Conservation (phyloP, 1,284 basidiomycete genomes). For the Peniophora sp. region DNA sequence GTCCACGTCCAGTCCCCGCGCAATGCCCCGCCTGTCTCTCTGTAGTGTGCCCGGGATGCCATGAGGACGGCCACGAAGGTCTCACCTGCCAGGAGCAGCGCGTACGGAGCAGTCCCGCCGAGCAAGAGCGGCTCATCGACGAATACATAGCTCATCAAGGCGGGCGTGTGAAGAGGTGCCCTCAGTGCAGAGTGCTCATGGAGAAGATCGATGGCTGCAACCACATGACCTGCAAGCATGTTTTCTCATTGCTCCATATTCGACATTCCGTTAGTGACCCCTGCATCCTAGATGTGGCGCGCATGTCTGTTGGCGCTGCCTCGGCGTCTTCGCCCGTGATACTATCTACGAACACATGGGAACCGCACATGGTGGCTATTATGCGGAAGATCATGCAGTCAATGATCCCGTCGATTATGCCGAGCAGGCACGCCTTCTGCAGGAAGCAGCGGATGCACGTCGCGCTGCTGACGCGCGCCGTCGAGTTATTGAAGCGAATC, state of each 20-base stretch:
- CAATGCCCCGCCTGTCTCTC: conserved; percentile 43
- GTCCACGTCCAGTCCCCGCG: background rate
- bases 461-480: no score
- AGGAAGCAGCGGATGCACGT: no score
- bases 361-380: conserved; percentile 10
- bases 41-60: conserved; percentile 33
- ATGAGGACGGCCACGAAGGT: conserved; percentile 34
- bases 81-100: conserved; percentile 37
- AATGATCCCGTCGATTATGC: no score
- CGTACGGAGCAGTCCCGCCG: conserved; percentile 23
- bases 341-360: conserved; percentile 10
- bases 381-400: no score
- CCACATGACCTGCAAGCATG: conserved; percentile 15
- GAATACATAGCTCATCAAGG: conserved; percentile 27
- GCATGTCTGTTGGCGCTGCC: conserved; percentile 22
- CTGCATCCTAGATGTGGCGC: conserved; percentile 17
- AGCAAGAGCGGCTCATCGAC: conserved; percentile 36
- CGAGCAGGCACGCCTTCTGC: no score
- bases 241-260: no score
- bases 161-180: conserved; percentile 18
- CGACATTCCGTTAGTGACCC: no score
- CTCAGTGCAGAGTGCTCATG: conserved; percentile 15
- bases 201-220: conserved; percentile 24
- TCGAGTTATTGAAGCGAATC: no score
- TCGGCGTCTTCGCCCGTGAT: conserved; percentile 6